Base-by-base conservation (phyloP, 768 basidiomycete genomes). In the Tricholoma matsutake region DNA sequence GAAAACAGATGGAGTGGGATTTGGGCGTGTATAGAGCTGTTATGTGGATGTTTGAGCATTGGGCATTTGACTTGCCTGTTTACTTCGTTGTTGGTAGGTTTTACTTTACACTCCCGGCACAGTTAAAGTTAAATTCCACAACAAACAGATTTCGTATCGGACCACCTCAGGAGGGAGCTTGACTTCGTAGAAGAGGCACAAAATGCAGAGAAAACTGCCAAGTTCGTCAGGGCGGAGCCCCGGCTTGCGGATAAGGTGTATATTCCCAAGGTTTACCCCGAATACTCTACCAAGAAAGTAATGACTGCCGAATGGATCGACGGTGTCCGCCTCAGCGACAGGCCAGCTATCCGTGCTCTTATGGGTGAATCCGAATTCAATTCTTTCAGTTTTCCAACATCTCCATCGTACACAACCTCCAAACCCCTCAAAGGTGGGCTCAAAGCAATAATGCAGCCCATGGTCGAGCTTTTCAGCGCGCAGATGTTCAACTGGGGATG, bases 401-500 rank as follows among this genome's bases (percentile, higher is more conserved):
- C 75, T 52, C 63, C 64, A 8, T 69, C 73, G 56, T 53, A 53
- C 11, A 53, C 51, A 10, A 31, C 51, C 7, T 32, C 51, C n/a
- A 32, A 53, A 53, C 76, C 79, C 16, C 75, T 89, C 9, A 81
- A 81, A 64, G 88, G 89, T 10, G 89, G 89, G 25, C 74, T 84
- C 35, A 73, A 78, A 56, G 75, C 81, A 32, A 79, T 92, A 59
- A 94, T 97, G 92, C 85, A 91, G 62, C 86, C 87, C 20, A 93
- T 94, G 82, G 86, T 94, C 37, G 88, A 92, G 62, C 79, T 94
- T 2, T 95, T 95, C 77, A 88, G 88, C 31, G 92, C 90, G 2
- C 93, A 86, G 78, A 95, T 95, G 73, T 98, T 97, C 72, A 83
- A 83, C 61, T 97, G 91, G 91, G 94, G 94, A 10, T 94, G 87